Base-by-base conservation (phyloP, 139 green algal species). In the Asterochloris sp. region DNA sequence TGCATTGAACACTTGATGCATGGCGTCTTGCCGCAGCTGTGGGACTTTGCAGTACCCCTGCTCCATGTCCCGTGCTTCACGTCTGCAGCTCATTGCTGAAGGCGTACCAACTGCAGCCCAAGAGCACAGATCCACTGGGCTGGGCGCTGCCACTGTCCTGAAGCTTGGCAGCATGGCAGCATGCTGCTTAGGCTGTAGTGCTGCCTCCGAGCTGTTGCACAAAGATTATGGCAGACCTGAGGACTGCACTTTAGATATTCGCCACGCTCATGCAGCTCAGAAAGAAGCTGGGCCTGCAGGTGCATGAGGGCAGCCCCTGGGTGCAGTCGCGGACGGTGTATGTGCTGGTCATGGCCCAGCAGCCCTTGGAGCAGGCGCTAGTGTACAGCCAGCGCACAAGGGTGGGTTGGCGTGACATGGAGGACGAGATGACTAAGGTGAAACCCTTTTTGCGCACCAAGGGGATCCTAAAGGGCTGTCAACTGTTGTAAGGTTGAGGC, bases 221-320 rank as follows among this genome's bases (percentile, higher is more conserved):
- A n/a, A n/a, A n/a, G n/a, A n/a, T n/a, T n/a, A n/a, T n/a, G n/a
- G 38, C 38, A 54, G 38, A 10, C 38, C 38, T 54, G 38, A 6
- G 38, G 38, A 54, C 38, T 54, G 38, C 38, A 6, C 38, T 54
- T 2, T 54, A 54, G 38, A 2, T 54, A 2, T 54, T 6, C 38
- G 38, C 38, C 38, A 54, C 38, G 2, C 38, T 54, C 38, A 54
- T 6, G 38, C 38, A 54, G 38, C 38, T 54, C 38, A 54, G 38
- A 54, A 6, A 54, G 38, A 10, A 54, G 66, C 66, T 71, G 17
- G 66, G 74, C 60, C 62, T 76, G 24, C 88, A 94, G 90, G 81
- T 96, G 21, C 83, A 92, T 14, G 76, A 88, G 11, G 87, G 86
- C 26, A 92, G 89, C 62, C 92, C 92, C 9, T 96, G 92, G 92